Base-by-base conservation (phyloP, 2,329 filamentous ascomycete genomes). In the Parasarocladium wereldwijsianum region DNA sequence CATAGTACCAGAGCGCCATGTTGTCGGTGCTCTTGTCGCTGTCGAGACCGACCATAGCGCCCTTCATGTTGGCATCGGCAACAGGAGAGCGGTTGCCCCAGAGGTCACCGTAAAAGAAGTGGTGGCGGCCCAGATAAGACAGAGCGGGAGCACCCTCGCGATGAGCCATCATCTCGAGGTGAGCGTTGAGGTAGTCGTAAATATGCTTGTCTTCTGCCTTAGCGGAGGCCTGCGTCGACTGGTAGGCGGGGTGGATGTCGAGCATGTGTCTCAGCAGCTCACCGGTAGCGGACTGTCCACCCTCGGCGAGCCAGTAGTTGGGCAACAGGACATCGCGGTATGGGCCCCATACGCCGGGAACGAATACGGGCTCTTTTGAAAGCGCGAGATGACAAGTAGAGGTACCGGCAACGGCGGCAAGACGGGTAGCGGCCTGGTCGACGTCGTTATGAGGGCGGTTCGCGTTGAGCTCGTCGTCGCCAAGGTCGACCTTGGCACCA, bases 61-160 rank as follows among this genome's bases (percentile, higher is more conserved):
- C 90, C 40, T 79, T 80, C 90, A 98, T 98, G 56, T 75, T 80
- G 16, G 87, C 66, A 47, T 98, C 86, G 4, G 90, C 87, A 34
- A 98, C 70, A 2, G 90, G 90, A 13, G 85, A 93, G 23, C 90
- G 77, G 60, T 98, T 98, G 36, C 90, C 90, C 68, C 92, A 96
- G 4, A 96, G 66, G 49, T 98, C 90, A 38, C 90, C 90, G 52
- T 98, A 98, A 62, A 98, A 92, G 71, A 98, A 98, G 60, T 93
- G 80, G 55, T 98, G 87, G 7, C 87, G 81, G 9, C 76, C 85
- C 2, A 98, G 65, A 53, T 86, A 92, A 12, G 83, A 77, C 38
- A 96, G 69, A 31, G 72, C 74, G 0, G 86, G 86, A 3, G 83
- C 83, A 3, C 65, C 60, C 15, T 60, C 55, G 44, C 75, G 75